Base-by-base conservation (phyloP, 2,329 filamentous ascomycete genomes). In the Dothistroma pini region DNA sequence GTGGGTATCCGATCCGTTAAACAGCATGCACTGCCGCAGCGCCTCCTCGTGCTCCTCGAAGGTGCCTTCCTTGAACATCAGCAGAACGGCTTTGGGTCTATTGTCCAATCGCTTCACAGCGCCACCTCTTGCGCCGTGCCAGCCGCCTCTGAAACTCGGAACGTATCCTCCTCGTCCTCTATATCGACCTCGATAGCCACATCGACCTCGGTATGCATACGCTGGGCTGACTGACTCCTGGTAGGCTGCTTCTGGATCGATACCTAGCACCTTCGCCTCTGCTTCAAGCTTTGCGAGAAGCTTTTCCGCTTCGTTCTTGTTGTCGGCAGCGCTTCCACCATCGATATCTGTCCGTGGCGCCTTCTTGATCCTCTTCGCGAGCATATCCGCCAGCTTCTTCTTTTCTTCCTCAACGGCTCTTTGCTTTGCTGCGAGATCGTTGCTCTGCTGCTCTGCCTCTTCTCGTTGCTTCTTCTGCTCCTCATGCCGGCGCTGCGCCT, bases 231-330 rank as follows among this genome's bases (percentile, higher is more conserved):
- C 16, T 11, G 65, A 38, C 68, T 69, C 63, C 57, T 60, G 53
- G 67, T 68, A 61, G 59, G 52, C 72, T 65, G 74, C 79, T 3
- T 85, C 80, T 1, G 86, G 83, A 68, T 90, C 86, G 34, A 92
- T 81, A 8, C 89, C 89, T 35, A 92, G 79, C 9, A 83, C 82
- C 68, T 83, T 83, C 14, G 89, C 89, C 75, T 92, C 89, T 22
- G 85, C 86, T 71, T 92, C 86, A 7, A 93, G 78, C n/a, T 83
- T 85, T 1, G 88, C 88, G 14, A 93, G 78, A 70, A 90, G 87
- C 2, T 87, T 87, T 50, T 86, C 85, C n/a, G 93, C 78, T 49
- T 82, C 81, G 54, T 87, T 85, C 1, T 88, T 88, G 67, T 86
- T 80, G 4, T 80, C 76, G 60, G 72, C 69, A 10, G 76, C 34